Conservation (phyloP, 768 basidiomycete genomes). For the Candolleomyces eurysporus region DNA sequence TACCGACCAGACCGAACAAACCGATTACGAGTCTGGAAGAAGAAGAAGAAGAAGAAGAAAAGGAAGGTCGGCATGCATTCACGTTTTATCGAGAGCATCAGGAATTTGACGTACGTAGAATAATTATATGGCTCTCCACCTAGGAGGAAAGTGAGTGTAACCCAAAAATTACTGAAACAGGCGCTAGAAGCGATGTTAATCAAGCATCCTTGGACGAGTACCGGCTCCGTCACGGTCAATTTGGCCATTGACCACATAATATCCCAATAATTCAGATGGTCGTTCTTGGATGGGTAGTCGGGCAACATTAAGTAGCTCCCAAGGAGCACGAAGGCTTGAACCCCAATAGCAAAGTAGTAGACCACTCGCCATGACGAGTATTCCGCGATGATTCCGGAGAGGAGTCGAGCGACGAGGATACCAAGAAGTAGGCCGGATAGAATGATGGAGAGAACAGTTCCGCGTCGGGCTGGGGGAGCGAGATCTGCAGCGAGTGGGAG, state of each 20-base stretch:
- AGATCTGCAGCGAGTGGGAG: constrained; percentile 79
- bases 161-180: constrained; percentile 62
- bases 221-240: constrained; percentile 73
- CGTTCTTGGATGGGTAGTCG: constrained; percentile 80
- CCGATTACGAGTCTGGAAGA: constrained; percentile 53
- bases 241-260: constrained; percentile 78
- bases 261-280: constrained; percentile 58
- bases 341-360: constrained; percentile 74
- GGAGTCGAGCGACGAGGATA: constrained; percentile 69
- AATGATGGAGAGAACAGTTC: constrained; percentile 73
- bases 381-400: constrained; percentile 74
- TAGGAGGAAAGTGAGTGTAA: constrained; percentile 79
- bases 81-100: not conserved
- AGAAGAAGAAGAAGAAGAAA: not conserved
- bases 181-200: constrained; percentile 63
- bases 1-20: constrained; percentile 72
- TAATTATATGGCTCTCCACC: constrained; percentile 75
- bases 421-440: constrained; percentile 69
- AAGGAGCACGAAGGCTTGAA: constrained; percentile 58
- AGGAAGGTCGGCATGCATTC: not conserved
- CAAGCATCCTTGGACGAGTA: constrained; percentile 66
- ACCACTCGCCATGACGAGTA: constrained; percentile 71
- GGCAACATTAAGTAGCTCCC: constrained; percentile 69
- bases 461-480: constrained; percentile 70
- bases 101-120: constrained; percentile 52